These are phyloP conservation scores for Entomortierella parvispora DNA, from an alignment of 192 early-diverging fungal species.

Conservation along the genomic window DNA sequence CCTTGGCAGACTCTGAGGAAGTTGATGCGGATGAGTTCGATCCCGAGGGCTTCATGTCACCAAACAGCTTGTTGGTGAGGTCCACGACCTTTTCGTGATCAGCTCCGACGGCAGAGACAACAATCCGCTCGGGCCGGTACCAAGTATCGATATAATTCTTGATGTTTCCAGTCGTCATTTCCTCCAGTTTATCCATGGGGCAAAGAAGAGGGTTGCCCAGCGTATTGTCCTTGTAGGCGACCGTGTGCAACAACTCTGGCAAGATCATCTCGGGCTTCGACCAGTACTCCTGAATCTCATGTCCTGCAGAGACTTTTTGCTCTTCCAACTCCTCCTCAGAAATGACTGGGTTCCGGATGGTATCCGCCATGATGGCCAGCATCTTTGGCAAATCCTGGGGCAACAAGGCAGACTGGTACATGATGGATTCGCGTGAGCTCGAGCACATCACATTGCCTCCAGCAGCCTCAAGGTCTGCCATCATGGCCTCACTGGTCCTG, in stretches of 20 bases:
- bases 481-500: slow-evolving; percentile 73
- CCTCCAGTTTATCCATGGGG: slow-evolving; percentile 70
- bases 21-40: neutral
- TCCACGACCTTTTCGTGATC: slow-evolving; percentile 86
- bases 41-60: slow-evolving; percentile 59
- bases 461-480: slow-evolving; percentile 82
- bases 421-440: slow-evolving; percentile 91
- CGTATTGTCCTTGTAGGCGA: slow-evolving; percentile 81
- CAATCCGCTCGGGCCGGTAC: slow-evolving; percentile 93
- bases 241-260: slow-evolving; percentile 87
- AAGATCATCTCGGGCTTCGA: slow-evolving; percentile 86
- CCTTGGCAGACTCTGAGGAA: slow-evolving; percentile 15
- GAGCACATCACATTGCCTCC: slow-evolving; percentile 93
- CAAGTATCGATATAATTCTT: slow-evolving; percentile 78
- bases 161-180: slow-evolving; percentile 75
- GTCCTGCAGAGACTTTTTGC: slow-evolving; percentile 78
- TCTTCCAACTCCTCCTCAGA: slow-evolving; percentile 83
- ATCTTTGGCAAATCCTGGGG: slow-evolving; percentile 79
- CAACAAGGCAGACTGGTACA: slow-evolving; percentile 95
- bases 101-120: slow-evolving; percentile 87
- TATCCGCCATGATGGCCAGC: slow-evolving; percentile 81
- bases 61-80: slow-evolving; percentile 79
- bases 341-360: slow-evolving; percentile 80
- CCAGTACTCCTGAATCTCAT: slow-evolving; percentile 91
- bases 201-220: slow-evolving; percentile 86